These are phyloP conservation scores for Endothia cerciana DNA, from an alignment of 2,329 filamentous ascomycete species.

Conservation along the genomic window DNA sequence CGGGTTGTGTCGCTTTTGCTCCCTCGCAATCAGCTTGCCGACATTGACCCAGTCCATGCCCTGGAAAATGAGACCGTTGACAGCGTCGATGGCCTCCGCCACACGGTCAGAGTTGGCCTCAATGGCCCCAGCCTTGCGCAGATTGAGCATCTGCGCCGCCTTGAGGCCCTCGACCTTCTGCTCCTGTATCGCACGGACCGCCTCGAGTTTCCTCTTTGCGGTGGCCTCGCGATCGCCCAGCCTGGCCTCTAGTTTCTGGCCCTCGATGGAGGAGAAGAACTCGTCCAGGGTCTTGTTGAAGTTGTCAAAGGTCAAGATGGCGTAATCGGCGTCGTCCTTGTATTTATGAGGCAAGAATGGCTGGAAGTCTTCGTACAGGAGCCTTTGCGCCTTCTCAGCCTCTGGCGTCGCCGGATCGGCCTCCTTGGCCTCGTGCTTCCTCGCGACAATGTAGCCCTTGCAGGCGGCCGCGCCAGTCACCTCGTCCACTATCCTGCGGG, in stretches of 20 bases:
- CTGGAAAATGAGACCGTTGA: constrained; percentile 88
- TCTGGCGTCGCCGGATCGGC: constrained; percentile 34
- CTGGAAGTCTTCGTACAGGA: constrained; percentile 94
- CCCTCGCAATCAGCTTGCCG: constrained; percentile 82
- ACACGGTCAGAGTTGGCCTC: constrained; percentile 89
- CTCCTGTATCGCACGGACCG: constrained; percentile 80
- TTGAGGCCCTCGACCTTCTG: constrained; percentile 85
- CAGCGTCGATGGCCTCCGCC: constrained; percentile 88
- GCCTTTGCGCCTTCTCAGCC: constrained; percentile 46
- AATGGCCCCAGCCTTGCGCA: constrained; percentile 87
- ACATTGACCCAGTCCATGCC: constrained; percentile 99
- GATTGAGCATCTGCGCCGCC: constrained; percentile 78
- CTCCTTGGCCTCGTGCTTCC: constrained; percentile 45
- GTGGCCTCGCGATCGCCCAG: constrained; percentile 80
- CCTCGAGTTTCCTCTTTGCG: constrained; percentile 82
- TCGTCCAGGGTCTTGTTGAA: constrained; percentile 96
- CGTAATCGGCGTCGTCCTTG: constrained; percentile 64
- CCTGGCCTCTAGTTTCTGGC: constrained; percentile 85
- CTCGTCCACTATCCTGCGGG: constrained; percentile 68
- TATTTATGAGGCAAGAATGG: constrained; percentile 87
- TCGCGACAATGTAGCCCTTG: constrained; percentile 89
- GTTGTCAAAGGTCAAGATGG: constrained; percentile 75
- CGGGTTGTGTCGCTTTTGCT: constrained; percentile 78
- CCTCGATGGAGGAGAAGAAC: constrained; percentile 96
- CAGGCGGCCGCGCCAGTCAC: constrained; percentile 68